Percentiles rank a stretch among this genome's conserved stretches.
phyloP scores from a whole-genome alignment of 2,329 filamentous ascomycete species.

The Xylaria sp. region DNA sequence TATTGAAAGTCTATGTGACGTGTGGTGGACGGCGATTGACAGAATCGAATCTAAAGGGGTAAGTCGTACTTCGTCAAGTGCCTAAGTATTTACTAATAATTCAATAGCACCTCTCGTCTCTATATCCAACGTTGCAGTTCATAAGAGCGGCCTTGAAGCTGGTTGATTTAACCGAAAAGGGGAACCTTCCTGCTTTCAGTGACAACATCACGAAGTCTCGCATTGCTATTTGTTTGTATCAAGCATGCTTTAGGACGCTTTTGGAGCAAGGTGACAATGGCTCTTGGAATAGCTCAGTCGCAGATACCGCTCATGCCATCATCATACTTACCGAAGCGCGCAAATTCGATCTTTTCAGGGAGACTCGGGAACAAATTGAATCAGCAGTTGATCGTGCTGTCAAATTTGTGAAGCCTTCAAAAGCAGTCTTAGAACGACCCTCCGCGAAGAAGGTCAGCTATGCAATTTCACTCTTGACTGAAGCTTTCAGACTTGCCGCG shows the following conservation, averaged over 20 bases:
- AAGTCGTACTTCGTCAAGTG: neutral
- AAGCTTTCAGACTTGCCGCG: neutral
- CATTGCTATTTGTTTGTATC: slow-evolving; percentile 16
- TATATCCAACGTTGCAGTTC: slow-evolving; percentile 8
- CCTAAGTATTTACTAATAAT: neutral
- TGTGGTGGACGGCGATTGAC: slow-evolving; percentile 10
- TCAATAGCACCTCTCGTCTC: neutral
- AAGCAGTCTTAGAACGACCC: too few relatives aligned
- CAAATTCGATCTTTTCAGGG: slow-evolving; percentile 15
- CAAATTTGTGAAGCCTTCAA: slow-evolving; percentile 13
- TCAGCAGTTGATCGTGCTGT: slow-evolving; percentile 17
- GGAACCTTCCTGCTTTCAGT: neutral
- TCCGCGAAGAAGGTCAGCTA: neutral
- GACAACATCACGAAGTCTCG: slow-evolving; percentile 9
- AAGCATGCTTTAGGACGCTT: slow-evolving; percentile 28
- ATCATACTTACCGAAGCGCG: slow-evolving; percentile 25
- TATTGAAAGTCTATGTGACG: neutral
- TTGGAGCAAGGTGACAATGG: slow-evolving; percentile 23
- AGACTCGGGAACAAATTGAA: slow-evolving; percentile 1
- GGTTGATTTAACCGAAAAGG: slow-evolving; percentile 2
- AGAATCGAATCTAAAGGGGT: slow-evolving; percentile 2
- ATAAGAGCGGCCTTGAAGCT: slow-evolving; percentile 8
- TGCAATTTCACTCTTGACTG: slow-evolving; percentile 1
- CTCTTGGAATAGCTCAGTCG: slow-evolving; percentile 26
- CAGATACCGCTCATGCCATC: slow-evolving; percentile 28